Evolutionary conservation across 2,329 filamentous ascomycete genomes (phyloP).

Genomic region (Didymella exigua): DNA sequence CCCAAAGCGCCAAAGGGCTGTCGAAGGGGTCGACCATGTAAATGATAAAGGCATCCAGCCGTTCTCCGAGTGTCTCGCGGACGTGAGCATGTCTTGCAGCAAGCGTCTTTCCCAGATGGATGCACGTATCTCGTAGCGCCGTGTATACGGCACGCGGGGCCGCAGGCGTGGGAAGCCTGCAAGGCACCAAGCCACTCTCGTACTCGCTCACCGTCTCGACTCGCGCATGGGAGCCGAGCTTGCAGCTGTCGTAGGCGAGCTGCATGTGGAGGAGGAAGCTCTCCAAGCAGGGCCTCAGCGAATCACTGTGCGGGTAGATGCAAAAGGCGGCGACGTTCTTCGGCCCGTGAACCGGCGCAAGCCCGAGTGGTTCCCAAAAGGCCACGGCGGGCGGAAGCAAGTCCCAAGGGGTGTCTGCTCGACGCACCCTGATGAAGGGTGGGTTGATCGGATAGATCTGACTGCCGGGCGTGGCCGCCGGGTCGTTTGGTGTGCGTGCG

Average conservation of each 20-base stretch:
- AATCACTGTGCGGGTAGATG: constrained; percentile 70
- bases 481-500: constrained; percentile 41
- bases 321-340: constrained; percentile 76
- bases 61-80: constrained; percentile 53
- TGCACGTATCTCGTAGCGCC: constrained; percentile 42
- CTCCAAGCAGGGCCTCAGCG: constrained; percentile 64
- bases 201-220: constrained; percentile 48
- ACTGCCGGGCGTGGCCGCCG: constrained; percentile 31
- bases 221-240: constrained; percentile 68
- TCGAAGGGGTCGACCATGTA: constrained; percentile 76
- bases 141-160: constrained; percentile 36
- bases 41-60: constrained; percentile 66
- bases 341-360: constrained; percentile 71
- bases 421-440: constrained; percentile 74
- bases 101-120: constrained; percentile 51
- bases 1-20: constrained; percentile 63
- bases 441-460: constrained; percentile 59
- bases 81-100: constrained; percentile 43
- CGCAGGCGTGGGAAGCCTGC: constrained; percentile 22
- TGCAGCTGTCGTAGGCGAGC: constrained; percentile 74
- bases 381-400: constrained; percentile 74
- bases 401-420: constrained; percentile 72
- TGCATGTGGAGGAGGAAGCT: constrained; percentile 71
- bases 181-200: constrained; percentile 42
- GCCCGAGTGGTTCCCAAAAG: constrained; percentile 82